phyloP scores from a whole-genome alignment of 176 grass and related monocot species.

The Carex littledalei region DNA sequence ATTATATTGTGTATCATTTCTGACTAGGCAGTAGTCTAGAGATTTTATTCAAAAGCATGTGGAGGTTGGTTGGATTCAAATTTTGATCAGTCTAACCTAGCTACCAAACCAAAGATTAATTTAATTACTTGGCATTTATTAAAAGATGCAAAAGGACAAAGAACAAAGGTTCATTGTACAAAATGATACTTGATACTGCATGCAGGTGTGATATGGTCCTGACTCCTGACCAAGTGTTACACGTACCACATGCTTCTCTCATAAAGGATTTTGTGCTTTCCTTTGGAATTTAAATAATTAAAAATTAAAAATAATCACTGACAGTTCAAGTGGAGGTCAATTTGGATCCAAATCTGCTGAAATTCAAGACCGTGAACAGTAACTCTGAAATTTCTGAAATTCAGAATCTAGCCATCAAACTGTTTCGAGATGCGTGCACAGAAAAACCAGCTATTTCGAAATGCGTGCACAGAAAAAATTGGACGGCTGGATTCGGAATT shows the following conservation, averaged over 20 bases:
- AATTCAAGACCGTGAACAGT: no score
- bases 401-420: no score
- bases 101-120: background rate
- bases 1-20: background rate
- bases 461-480: no score
- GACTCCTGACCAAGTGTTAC: background rate
- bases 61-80: background rate
- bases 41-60: slow-evolving; percentile 26
- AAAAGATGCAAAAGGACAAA: slow-evolving; percentile 15
- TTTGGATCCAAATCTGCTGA: background rate
- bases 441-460: no score
- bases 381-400: no score
- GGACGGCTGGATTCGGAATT: no score
- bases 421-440: no score
- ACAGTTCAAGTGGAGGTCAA: background rate
- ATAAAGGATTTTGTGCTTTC: background rate
- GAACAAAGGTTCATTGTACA: background rate
- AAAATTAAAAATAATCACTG: no score
- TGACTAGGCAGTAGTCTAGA: background rate
- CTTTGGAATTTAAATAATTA: background rate
- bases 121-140: background rate
- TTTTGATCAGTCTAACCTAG: background rate
- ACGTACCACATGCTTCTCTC: slow-evolving; percentile 2
- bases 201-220: background rate
- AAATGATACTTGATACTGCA: background rate